phyloP scores from a whole-genome alignment of 495 filamentous ascomycete genomes.

The Apodospora peruviana region DNA sequence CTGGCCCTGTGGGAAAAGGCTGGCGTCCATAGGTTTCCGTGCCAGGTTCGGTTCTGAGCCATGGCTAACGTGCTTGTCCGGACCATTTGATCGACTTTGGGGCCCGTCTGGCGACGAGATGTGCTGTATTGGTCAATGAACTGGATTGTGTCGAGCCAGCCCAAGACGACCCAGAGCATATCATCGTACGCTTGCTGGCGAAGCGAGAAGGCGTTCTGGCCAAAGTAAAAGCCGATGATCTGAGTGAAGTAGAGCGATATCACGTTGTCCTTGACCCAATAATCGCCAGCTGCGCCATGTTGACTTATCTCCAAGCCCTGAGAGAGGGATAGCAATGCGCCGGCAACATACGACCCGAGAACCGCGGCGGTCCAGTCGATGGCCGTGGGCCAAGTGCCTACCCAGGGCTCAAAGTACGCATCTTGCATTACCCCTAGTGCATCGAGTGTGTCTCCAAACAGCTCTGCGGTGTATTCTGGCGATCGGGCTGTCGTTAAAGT shows the following conservation, averaged over 20 bases:
- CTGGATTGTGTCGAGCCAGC: conserved; percentile 80
- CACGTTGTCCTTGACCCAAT: conserved; percentile 58
- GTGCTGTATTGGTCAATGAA: conserved; percentile 59
- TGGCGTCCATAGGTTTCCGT: conserved; percentile 68
- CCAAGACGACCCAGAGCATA: conserved; percentile 94
- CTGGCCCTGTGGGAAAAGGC: conserved; percentile 80
- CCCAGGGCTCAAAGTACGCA: conserved; percentile 67
- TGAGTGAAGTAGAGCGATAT: conserved; percentile 82
- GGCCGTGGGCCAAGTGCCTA: conserved; percentile 76
- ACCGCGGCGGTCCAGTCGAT: conserved; percentile 97
- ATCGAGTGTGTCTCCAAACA: conserved; percentile 43
- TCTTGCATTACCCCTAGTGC: conserved; percentile 72
- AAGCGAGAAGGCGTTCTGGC: conserved; percentile 71
- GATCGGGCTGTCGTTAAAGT: too few relatives aligned
- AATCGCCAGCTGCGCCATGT: conserved; percentile 22
- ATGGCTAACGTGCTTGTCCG: too few relatives aligned
- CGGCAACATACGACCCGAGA: conserved; percentile 72
- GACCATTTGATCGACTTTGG: conserved; percentile 4
- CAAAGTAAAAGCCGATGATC: conserved; percentile 72
- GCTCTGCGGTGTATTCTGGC: neutral
- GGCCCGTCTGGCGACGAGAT: neutral
- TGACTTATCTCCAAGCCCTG: conserved; percentile 20
- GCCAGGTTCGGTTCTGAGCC: conserved; percentile 56
- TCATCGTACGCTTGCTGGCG: conserved; percentile 86
- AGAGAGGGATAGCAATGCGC: conserved; percentile 60